Conservation (phyloP, 1,284 basidiomycete genomes). For the Cerioporus squamosus region DNA sequence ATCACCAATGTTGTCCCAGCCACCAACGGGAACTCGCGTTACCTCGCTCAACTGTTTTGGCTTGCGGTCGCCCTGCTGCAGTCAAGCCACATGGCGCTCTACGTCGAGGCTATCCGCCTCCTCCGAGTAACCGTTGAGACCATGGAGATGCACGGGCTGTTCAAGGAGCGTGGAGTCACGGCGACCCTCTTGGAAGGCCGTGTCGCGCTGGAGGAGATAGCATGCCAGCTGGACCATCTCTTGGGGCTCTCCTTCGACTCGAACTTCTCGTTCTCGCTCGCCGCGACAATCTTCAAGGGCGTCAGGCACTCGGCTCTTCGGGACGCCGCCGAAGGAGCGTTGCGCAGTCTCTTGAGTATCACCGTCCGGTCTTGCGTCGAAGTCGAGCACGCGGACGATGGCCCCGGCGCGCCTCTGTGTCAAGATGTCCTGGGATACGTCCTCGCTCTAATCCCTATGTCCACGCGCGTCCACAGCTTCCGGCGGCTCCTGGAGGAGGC, state of each 20-base stretch:
- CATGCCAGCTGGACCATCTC: constrained; percentile 74
- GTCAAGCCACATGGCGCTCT: constrained; percentile 75
- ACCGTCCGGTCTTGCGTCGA: constrained; percentile 53
- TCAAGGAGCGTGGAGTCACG: constrained; percentile 58
- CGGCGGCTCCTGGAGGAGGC: constrained; percentile 65
- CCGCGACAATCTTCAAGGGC: constrained; percentile 86
- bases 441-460: constrained; percentile 76
- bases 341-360: constrained; percentile 61
- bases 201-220: constrained; percentile 66
- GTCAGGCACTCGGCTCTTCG: constrained; percentile 71
- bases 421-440: constrained; percentile 81
- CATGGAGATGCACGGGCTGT: constrained; percentile 63
- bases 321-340: constrained; percentile 58
- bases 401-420: constrained; percentile 47
- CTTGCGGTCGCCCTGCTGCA: constrained; percentile 82
- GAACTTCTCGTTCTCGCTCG: constrained; percentile 82
- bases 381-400: constrained; percentile 42
- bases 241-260: constrained; percentile 79
- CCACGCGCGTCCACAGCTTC: constrained; percentile 60
- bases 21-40: constrained; percentile 70
- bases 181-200: constrained; percentile 71
- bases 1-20: constrained; percentile 79
- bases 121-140: constrained; percentile 71
- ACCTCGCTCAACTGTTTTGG: constrained; percentile 83
- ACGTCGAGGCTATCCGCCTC: constrained; percentile 69